These are phyloP conservation scores for Candida ponderosae DNA, from an alignment of 805 yeast species.

Conservation along the genomic window DNA sequence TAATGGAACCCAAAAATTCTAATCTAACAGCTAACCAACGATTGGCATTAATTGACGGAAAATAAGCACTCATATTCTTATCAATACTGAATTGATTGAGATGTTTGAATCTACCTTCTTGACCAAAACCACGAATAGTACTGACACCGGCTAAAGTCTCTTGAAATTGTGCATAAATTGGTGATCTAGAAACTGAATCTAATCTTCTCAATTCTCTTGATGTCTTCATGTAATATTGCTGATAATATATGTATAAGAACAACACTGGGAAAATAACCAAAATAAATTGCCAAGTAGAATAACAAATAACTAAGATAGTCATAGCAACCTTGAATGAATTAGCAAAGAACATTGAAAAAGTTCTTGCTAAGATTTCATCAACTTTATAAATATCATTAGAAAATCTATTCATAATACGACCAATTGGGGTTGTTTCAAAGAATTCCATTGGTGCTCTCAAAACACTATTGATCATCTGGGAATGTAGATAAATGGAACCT, in stretches of 20 bases:
- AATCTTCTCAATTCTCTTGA: conserved; percentile 79
- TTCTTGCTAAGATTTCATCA: conserved; percentile 71
- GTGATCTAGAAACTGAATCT: conserved; percentile 73
- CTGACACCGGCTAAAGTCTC: conserved; percentile 74
- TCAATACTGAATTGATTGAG: conserved; percentile 68
- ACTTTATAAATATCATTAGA: conserved; percentile 86
- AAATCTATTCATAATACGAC: conserved; percentile 84
- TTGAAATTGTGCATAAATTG: conserved; percentile 74
- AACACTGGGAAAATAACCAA: conserved; percentile 66
- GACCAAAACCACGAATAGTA: conserved; percentile 75
- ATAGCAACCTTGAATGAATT: conserved; percentile 59
- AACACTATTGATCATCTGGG: conserved; percentile 64
- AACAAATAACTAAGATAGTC: conserved; percentile 72
- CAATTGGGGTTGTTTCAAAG: conserved; percentile 93
- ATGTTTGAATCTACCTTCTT: conserved; percentile 50
- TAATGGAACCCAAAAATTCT: conserved; percentile 51
- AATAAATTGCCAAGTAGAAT: conserved; percentile 82
- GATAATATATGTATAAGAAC: conserved; percentile 60
- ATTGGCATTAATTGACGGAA: conserved; percentile 65
- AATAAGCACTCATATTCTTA: conserved; percentile 83
- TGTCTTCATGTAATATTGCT: conserved; percentile 66
- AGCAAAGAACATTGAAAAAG: conserved; percentile 59
- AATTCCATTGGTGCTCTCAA: conserved; percentile 91
- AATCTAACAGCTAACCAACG: conserved; percentile 62
- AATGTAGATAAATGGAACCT: conserved; percentile 73